Conservation (phyloP, 768 basidiomycete genomes). For the Tulasnella sp. region DNA sequence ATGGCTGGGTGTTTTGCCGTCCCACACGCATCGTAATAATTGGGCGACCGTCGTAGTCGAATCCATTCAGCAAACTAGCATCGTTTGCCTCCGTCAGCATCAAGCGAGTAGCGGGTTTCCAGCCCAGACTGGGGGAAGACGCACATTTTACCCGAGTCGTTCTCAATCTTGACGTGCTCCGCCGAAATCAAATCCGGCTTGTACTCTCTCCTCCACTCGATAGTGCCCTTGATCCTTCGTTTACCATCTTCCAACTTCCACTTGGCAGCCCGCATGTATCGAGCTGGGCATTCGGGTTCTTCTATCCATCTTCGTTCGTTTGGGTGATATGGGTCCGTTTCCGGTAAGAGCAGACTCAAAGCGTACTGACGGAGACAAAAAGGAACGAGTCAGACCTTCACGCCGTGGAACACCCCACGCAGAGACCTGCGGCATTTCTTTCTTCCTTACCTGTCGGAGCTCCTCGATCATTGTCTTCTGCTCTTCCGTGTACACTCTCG, state of each 20-base stretch:
- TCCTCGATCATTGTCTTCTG: constrained; percentile 53
- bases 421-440: background rate
- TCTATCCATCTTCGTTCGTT: constrained; percentile 77
- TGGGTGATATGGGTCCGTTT: constrained; percentile 58
- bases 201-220: constrained; percentile 80
- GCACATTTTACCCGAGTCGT: constrained; percentile 83
- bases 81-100: background rate
- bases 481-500: constrained; percentile 54
- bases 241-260: constrained; percentile 74
- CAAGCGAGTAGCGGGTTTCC: background rate
- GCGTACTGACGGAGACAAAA: constrained; percentile 47
- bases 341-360: constrained; percentile 51
- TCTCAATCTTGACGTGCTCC: constrained; percentile 65
- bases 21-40: constrained; percentile 86
- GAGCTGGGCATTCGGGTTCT: constrained; percentile 52
- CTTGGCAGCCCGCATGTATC: constrained; percentile 81
- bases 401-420: background rate
- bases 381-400: background rate
- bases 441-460: constrained; percentile 48
- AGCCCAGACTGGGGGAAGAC: constrained; percentile 25
- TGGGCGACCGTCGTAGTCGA: constrained; percentile 79
- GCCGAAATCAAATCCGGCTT: constrained; percentile 79
- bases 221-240: constrained; percentile 64
- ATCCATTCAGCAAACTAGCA: constrained; percentile 70
- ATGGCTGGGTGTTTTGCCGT: constrained; percentile 71